A percentile compares a stretch with the other conserved stretches of the same genome.
Conservation (phyloP, 768 basidiomycete species). For the Cyclocybe aegerita region DNA sequence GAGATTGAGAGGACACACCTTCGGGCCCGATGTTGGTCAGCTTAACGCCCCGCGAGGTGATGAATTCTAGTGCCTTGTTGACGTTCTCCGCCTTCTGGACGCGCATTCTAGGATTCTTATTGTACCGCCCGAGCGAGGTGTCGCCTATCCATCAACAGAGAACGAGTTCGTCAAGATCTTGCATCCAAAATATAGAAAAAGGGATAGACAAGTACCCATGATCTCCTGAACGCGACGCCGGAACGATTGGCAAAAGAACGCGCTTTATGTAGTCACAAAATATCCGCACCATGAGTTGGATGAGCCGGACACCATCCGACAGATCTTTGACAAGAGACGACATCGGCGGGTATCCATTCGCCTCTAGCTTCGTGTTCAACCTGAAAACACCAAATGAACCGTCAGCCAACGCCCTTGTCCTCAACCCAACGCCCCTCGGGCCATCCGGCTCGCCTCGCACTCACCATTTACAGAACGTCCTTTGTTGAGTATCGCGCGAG, state of each 20-base stretch:
- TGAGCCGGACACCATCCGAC: constrained; percentile 92
- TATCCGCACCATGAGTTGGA: constrained; percentile 84
- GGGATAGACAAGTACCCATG: constrained; percentile 61
- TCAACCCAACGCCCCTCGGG: neutral
- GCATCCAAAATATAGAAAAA: neutral
- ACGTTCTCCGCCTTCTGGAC: constrained; percentile 99
- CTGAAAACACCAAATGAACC: constrained; percentile 37
- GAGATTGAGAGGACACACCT: constrained; percentile 44
- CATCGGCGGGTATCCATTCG: constrained; percentile 84
- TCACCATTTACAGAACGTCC: constrained; percentile 93
- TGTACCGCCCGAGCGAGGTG: constrained; percentile 92
- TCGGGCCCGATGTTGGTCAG: constrained; percentile 98
- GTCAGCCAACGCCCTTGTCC: constrained; percentile 2
- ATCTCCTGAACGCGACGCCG: constrained; percentile 67
- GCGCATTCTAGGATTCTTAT: constrained; percentile 84
- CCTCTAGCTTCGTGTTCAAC: constrained; percentile 94
- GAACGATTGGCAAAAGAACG: neutral
- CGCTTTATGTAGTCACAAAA: neutral
- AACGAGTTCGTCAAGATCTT: neutral
- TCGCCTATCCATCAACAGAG: constrained; percentile 53
- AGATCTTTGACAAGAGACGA: constrained; percentile 86
- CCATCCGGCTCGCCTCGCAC: neutral
- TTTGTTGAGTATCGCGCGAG: constrained; percentile 66
- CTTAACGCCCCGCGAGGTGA: constrained; percentile 90
- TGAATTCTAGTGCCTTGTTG: constrained; percentile 94